Evolutionary conservation across 2,329 filamentous ascomycete species (phyloP).

Genomic region (Trichoderma brevicompactum): DNA sequence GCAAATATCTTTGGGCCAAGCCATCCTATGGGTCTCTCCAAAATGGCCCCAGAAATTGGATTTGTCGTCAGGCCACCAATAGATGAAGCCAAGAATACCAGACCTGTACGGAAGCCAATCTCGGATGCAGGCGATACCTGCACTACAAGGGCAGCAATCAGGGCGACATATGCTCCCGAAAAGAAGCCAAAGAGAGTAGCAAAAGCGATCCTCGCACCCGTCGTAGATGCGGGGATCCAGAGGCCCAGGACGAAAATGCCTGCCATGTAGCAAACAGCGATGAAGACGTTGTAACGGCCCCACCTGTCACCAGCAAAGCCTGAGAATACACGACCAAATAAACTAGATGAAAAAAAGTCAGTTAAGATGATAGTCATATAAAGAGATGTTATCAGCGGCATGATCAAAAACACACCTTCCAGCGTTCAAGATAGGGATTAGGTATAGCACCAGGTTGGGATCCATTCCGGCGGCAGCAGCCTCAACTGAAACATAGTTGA

Average conservation of each 20-base stretch:
- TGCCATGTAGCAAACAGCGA: conserved; percentile 49
- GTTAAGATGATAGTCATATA: background rate
- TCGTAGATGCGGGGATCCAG: conserved; percentile 42
- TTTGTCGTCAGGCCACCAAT: conserved; percentile 61
- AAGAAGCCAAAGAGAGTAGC: conserved; percentile 43
- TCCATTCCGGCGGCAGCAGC: conserved; percentile 34
- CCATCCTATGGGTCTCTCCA: conserved; percentile 39
- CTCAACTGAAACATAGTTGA: conserved; percentile 38
- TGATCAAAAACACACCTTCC: conserved; percentile 26
- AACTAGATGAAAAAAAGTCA: conserved; percentile 14
- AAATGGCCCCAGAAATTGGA: conserved; percentile 58
- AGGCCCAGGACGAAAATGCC: conserved; percentile 43
- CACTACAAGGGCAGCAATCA: conserved; percentile 41
- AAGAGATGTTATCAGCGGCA: background rate
- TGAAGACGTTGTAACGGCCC: conserved; percentile 41
- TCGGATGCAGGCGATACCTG: conserved; percentile 57
- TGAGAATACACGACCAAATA: conserved; percentile 36
- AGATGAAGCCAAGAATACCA: conserved; percentile 56
- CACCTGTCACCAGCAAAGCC: conserved; percentile 35
- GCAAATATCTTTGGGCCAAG: conserved; percentile 45
- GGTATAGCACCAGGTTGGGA: conserved; percentile 32
- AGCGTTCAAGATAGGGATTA: conserved; percentile 37
- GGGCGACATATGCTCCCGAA: conserved; percentile 42
- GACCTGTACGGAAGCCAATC: conserved; percentile 41
- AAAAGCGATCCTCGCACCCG: conserved; percentile 38